Conservation (phyloP, 495 filamentous ascomycete species). For the Neurospora intermedia region DNA sequence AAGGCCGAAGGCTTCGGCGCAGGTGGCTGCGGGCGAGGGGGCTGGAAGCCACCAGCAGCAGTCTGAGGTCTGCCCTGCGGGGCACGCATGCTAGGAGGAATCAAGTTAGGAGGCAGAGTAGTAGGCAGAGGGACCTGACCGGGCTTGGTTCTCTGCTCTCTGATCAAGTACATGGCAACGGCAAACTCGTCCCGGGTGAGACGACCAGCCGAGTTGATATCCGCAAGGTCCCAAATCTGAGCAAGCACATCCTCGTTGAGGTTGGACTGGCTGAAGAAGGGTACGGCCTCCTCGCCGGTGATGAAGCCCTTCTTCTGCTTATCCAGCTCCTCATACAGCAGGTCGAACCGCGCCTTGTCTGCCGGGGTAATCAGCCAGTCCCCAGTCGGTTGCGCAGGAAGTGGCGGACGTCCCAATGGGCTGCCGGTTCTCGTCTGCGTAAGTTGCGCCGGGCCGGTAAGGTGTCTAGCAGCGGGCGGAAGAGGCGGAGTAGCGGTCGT, state of each 20-base stretch:
- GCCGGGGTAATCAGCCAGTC: slow-evolving; percentile 75
- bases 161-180: slow-evolving; percentile 94
- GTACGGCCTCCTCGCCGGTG: slow-evolving; percentile 87
- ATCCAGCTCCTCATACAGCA: slow-evolving; percentile 72
- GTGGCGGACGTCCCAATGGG: slow-evolving; percentile 53
- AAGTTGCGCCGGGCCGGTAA: slow-evolving; percentile 27
- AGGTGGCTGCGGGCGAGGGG: slow-evolving; percentile 38
- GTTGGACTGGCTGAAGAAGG: slow-evolving; percentile 85
- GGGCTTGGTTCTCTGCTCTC: slow-evolving; percentile 68
- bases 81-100: slow-evolving; percentile 79
- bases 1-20: slow-evolving; percentile 56
- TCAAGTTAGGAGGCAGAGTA: slow-evolving; percentile 63
- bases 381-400: slow-evolving; percentile 51
- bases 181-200: slow-evolving; percentile 86
- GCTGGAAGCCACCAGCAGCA: slow-evolving; percentile 31
- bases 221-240: slow-evolving; percentile 95
- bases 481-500: slow-evolving; percentile 23
- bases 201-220: slow-evolving; percentile 82
- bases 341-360: slow-evolving; percentile 81
- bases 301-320: slow-evolving; percentile 69
- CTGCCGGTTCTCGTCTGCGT: slow-evolving; percentile 51
- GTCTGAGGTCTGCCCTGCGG: slow-evolving; percentile 40
- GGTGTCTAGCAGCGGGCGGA: slow-evolving; percentile 36
- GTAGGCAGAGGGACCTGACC: slow-evolving; percentile 51
- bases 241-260: slow-evolving; percentile 83